A percentile compares a stretch with the other conserved stretches of the same genome.
Conservation (phyloP, 768 basidiomycete genomes). For the Dioszegia crocea region DNA sequence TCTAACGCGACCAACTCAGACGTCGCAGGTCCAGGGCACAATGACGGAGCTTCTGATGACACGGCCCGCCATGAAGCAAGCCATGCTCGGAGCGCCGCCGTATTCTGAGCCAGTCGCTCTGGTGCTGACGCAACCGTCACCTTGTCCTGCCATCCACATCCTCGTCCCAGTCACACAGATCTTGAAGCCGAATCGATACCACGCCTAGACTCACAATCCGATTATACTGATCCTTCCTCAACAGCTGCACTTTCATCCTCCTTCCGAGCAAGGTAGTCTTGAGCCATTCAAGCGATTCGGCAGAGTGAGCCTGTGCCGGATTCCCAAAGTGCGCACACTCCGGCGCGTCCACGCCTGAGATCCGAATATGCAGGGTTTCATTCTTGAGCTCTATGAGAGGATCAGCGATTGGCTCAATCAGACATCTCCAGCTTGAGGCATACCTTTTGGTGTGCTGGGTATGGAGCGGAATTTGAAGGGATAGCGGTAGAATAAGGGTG, state of each 20-base stretch:
- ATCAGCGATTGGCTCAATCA: not conserved
- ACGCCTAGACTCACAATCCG: constrained; percentile 61
- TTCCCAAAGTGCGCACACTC: constrained; percentile 85
- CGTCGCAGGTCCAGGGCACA: too few relatives aligned
- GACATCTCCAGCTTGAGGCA: too few relatives aligned
- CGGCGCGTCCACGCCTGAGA: constrained; percentile 89
- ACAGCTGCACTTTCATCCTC: constrained; percentile 65
- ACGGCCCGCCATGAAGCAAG: too few relatives aligned
- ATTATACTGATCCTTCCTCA: constrained; percentile 75
- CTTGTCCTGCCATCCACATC: too few relatives aligned
- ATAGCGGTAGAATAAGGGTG: constrained; percentile 71
- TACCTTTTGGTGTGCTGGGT: constrained; percentile 62
- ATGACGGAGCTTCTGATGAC: too few relatives aligned
- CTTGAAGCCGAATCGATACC: not conserved
- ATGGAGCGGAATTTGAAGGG: constrained; percentile 66
- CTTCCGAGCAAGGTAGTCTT: constrained; percentile 38
- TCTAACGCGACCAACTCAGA: too few relatives aligned
- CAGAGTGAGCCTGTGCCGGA: constrained; percentile 66
- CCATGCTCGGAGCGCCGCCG: too few relatives aligned
- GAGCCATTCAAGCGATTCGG: constrained; percentile 67
- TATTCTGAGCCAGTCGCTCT: too few relatives aligned
- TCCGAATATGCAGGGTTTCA: constrained; percentile 77
- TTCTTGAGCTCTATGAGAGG: constrained; percentile 62
- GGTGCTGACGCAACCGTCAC: too few relatives aligned
- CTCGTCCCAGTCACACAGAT: too few relatives aligned